Evolutionary conservation across 2,329 filamentous ascomycete species (phyloP), one percentile per base, ranked within the genome.

Genomic region (Triangularia verruculosa): DNA sequence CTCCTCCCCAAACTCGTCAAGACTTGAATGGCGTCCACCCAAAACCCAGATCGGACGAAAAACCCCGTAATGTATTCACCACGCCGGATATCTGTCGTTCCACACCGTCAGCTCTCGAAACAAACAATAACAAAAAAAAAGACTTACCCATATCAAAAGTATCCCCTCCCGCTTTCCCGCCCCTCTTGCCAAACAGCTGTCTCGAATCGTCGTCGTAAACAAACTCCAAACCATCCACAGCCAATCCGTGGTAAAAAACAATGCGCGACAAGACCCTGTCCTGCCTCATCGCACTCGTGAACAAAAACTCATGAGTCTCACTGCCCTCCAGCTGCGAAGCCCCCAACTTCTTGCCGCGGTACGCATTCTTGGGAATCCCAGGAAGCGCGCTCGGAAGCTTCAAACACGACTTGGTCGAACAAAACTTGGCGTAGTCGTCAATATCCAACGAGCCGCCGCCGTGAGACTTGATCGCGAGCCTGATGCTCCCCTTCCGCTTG

Each of bases 1-100:
- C 89, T 90, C 70, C 93, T 86, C n/a, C 93, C 93, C 65, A 92
- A 79, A 71, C 89, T 97, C 1, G 95, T 98, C 76, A 97, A 79
- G 67, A 98, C 89, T 74, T 97, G 92, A 59, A 98, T 84, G 12
- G 89, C 94, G 74, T 97, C 92, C 68, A 98, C 89, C 87, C 90
- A 95, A 64, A 86, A 80, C 22, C 92, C 93, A 57, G 90, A 88
- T 68, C 93, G 84, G 59, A 98, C 80, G 70, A 89, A 85, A 74
- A 99, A 97, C 8, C 95, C 95, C 64, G 92, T 87, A 53, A 99
- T 82, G 66, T 91, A 89, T 78, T 99, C 95, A 61, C 93, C 93
- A 61, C 88, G 88, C 52, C 92, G 86, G 32, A 91, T 88, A 76
- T 98, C 93, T 91, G 63, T n/a, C n/a, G n/a, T 17, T 25, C 6